A percentile compares a stretch with the other conserved stretches of the same genome.
Conservation (phyloP, 2,329 filamentous ascomycete species). For the Penicillium sp. region DNA sequence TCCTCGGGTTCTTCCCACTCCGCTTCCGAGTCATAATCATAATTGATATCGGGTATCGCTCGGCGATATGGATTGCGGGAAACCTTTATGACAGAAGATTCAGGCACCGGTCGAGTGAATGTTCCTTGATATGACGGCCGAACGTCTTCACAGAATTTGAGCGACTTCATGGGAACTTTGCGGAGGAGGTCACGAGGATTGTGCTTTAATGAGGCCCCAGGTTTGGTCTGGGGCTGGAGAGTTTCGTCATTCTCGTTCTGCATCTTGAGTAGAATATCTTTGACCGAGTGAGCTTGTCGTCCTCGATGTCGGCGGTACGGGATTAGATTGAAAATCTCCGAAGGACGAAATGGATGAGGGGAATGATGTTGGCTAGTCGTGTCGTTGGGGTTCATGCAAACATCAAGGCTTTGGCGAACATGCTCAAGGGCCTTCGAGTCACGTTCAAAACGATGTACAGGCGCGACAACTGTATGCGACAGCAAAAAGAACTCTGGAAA, state of each 20-base stretch:
- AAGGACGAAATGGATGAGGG: constrained; percentile 34
- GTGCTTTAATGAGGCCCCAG: constrained; percentile 23
- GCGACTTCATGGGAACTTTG: constrained; percentile 55
- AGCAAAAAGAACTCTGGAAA: constrained; percentile 83
- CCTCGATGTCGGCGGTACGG: constrained; percentile 36
- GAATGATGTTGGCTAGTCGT: constrained; percentile 12
- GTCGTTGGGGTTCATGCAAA: constrained; percentile 28
- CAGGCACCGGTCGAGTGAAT: constrained; percentile 51
- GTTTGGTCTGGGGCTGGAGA: constrained; percentile 35
- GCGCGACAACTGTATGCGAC: constrained; percentile 68
- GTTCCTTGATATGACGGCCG: constrained; percentile 63
- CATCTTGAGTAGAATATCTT: constrained; percentile 59
- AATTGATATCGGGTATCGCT: constrained; percentile 55
- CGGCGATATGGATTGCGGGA: constrained; percentile 55
- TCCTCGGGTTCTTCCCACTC: constrained; percentile 68
- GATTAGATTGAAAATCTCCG: constrained; percentile 40
- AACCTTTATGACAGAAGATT: constrained; percentile 44
- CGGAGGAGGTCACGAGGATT: constrained; percentile 44
- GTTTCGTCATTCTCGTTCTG: constrained; percentile 35
- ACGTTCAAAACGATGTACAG: constrained; percentile 52
- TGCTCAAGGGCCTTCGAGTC: constrained; percentile 58
- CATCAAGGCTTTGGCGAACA: constrained; percentile 51
- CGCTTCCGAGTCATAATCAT: constrained; percentile 65
- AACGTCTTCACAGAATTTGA: constrained; percentile 62
- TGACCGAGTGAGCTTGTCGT: constrained; percentile 48